Evolutionary conservation across 225 moss, liverwort and hornwort genomes (phyloP).

Genomic region (Sphagnum tenellum): DNA sequence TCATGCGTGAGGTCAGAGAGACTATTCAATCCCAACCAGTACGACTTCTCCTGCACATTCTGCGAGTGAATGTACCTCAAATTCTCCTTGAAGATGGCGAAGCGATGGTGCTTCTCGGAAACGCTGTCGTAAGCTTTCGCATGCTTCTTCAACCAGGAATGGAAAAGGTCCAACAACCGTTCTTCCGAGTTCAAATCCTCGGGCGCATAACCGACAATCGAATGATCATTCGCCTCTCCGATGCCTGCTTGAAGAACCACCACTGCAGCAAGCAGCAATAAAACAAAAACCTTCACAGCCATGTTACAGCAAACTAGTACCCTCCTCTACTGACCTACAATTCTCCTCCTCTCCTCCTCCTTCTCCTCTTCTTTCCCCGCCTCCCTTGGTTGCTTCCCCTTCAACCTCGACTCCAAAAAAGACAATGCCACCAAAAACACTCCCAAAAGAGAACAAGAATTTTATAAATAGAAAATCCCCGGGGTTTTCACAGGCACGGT

Average conservation of each 20-base stretch:
- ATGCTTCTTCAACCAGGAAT: conserved; percentile 21
- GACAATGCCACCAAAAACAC: too few species aligned
- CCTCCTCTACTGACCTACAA: too few species aligned
- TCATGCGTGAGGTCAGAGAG: conserved; percentile 36
- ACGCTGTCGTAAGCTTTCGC: conserved; percentile 11
- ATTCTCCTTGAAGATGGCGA: conserved; percentile 33
- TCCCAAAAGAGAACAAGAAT: too few species aligned
- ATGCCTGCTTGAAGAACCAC: neutral
- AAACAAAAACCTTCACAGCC: too few species aligned
- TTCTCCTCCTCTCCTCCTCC: too few species aligned
- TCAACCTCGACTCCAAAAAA: too few species aligned
- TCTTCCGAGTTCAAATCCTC: conserved; percentile 22
- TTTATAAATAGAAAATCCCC: too few species aligned
- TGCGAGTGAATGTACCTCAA: conserved; percentile 28
- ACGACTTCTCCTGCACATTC: conserved; percentile 18
- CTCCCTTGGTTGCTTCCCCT: too few species aligned
- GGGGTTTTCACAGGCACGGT: too few species aligned
- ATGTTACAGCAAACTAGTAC: too few species aligned
- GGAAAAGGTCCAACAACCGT: conserved; percentile 13
- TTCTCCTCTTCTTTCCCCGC: too few species aligned
- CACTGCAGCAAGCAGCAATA: too few species aligned
- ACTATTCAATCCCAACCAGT: conserved; percentile 24
- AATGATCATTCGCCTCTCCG: conserved; percentile 16
- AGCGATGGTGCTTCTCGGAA: conserved; percentile 15
- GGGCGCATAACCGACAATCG: conserved; percentile 24